Evolutionary conservation across 257 asterid species (phyloP).

Genomic region (Paraleonurus japonicus): DNA sequence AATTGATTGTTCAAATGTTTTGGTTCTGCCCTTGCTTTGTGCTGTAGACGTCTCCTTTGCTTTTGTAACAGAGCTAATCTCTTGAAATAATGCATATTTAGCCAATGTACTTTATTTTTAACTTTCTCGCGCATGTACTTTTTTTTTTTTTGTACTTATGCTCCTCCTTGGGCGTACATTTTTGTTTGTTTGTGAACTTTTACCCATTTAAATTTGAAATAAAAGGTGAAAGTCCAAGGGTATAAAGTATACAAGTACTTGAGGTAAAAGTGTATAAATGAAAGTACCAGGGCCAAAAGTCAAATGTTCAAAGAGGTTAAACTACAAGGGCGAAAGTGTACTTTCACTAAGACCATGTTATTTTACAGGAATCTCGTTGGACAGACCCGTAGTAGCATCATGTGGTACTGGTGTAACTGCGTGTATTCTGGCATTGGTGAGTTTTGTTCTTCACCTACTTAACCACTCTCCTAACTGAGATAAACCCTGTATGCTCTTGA

Average conservation of each 20-base stretch:
- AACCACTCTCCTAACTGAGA: neutral
- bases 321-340: neutral
- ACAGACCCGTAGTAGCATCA: conserved; percentile 62
- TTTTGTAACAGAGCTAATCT: neutral
- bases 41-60: neutral
- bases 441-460: conserved; percentile 4
- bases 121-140: neutral
- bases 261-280: neutral
- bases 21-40: neutral
- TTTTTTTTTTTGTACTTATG: neutral
- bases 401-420: conserved; percentile 99
- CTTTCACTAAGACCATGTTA: neutral
- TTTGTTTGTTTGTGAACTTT: neutral
- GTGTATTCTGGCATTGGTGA: conserved; percentile 87
- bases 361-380: conserved; percentile 68
- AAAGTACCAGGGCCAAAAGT: neutral
- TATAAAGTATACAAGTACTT: neutral
- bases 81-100: neutral
- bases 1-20: neutral
- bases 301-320: neutral
- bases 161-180: neutral
- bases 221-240: neutral
- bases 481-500: neutral
- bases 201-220: neutral
- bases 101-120: neutral